Percentiles rank a stretch among this genome's conserved stretches.
phyloP scores from a whole-genome alignment of 805 yeast species.

The Sugiyamaella lignohabitans region DNA sequence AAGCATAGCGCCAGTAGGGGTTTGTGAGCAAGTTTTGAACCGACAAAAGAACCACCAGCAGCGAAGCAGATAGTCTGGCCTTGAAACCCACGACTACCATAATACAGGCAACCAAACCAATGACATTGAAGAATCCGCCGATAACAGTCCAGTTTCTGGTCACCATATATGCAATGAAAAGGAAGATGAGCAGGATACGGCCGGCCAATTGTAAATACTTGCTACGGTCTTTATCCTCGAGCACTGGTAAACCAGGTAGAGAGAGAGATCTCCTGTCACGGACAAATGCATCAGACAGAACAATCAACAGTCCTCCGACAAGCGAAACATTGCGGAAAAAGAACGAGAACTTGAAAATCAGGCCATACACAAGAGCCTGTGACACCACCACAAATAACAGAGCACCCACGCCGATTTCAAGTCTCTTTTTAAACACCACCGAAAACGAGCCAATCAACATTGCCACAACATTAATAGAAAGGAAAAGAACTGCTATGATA shows the following conservation, averaged over 20 bases:
- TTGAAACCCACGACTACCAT: conserved; percentile 88
- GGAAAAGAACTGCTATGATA: conserved; percentile 67
- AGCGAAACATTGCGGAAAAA: conserved; percentile 83
- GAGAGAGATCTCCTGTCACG: conserved; percentile 60
- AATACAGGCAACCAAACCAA: conserved; percentile 64
- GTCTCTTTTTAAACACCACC: conserved; percentile 61
- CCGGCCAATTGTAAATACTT: conserved; percentile 84
- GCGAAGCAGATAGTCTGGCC: conserved; percentile 78
- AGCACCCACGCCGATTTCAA: conserved; percentile 63
- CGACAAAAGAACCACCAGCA: conserved; percentile 58
- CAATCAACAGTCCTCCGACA: conserved; percentile 85
- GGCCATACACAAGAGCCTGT: conserved; percentile 86
- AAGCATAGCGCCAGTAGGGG: conserved; percentile 79
- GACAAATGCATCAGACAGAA: conserved; percentile 78
- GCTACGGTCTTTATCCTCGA: conserved; percentile 62
- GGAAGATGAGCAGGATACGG: conserved; percentile 72
- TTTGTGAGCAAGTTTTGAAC: conserved; percentile 73
- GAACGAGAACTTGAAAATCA: conserved; percentile 72
- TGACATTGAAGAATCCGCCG: conserved; percentile 54
- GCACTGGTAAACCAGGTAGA: conserved; percentile 72
- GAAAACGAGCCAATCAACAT: conserved; percentile 72
- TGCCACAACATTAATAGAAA: conserved; percentile 52
- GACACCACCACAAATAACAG: conserved; percentile 63
- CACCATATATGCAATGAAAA: conserved; percentile 79
- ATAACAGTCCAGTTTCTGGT: conserved; percentile 60